Conservation (phyloP, 177 flowering plant species). For the Vitis hybrid region DNA sequence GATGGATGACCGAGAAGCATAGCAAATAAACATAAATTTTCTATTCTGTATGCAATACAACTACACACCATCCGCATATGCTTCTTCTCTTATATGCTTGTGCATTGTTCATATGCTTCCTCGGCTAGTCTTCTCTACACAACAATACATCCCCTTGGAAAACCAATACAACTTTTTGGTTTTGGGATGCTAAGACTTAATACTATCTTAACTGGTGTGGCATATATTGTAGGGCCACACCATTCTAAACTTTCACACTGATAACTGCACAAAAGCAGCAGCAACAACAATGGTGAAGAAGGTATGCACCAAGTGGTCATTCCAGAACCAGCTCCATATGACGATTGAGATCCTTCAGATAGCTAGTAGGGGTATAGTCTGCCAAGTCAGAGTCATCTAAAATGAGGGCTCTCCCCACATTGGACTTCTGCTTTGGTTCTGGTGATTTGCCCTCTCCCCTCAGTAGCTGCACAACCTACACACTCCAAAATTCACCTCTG, state of each 20-base stretch:
- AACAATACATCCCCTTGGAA: too few species aligned
- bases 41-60: too few species aligned
- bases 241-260: not conserved
- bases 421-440: conserved; percentile 41
- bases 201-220: too few species aligned
- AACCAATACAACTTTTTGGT: too few species aligned
- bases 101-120: too few species aligned
- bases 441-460: conserved; percentile 51
- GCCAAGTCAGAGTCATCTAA: conserved; percentile 74
- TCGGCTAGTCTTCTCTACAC: too few species aligned
- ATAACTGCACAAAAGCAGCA: not conserved
- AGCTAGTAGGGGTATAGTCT: conserved; percentile 64
- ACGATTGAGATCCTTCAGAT: conserved; percentile 79
- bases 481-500: not conserved
- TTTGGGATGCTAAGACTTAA: too few species aligned
- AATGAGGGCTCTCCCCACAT: conserved; percentile 40
- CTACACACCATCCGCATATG: too few species aligned
- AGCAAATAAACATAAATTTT: too few species aligned
- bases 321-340: conserved; percentile 81
- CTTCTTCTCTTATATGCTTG: too few species aligned
- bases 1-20: too few species aligned
- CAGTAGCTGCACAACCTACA: conserved; percentile 69
- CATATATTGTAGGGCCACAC: too few species aligned
- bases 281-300: not conserved
- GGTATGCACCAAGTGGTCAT: conserved; percentile 7